These are phyloP conservation scores for Kazachstania sp. DNA, from an alignment of 1,139 yeast genomes.

Conservation along the genomic window DNA sequence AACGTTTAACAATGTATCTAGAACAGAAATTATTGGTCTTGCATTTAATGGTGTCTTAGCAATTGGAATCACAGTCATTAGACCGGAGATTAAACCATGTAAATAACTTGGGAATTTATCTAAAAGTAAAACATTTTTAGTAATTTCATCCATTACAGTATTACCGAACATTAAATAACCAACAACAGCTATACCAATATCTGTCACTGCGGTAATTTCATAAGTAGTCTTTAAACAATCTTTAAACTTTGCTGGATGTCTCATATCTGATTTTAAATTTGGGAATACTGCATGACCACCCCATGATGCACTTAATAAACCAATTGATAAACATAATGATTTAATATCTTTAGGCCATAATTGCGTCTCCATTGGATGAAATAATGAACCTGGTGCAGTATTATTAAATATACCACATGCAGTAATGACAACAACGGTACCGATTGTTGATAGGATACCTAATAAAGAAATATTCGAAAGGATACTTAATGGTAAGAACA, in stretches of 20 bases:
- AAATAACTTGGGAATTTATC: constrained; percentile 66
- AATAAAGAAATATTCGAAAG: constrained; percentile 64
- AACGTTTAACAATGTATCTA: constrained; percentile 40
- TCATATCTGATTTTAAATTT: constrained; percentile 71
- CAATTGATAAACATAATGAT: constrained; percentile 53
- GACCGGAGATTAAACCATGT: constrained; percentile 52
- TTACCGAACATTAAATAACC: constrained; percentile 88
- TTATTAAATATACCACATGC: constrained; percentile 53
- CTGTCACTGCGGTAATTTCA: constrained; percentile 60
- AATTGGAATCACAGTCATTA: constrained; percentile 75
- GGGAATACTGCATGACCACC: constrained; percentile 89
- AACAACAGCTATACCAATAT: constrained; percentile 63
- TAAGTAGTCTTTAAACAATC: constrained; percentile 49
- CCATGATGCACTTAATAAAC: constrained; percentile 80
- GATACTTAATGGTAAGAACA: constrained; percentile 62
- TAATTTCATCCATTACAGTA: constrained; percentile 68
- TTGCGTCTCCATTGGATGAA: constrained; percentile 43
- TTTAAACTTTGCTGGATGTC: constrained; percentile 53
- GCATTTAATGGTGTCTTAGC: constrained; percentile 85
- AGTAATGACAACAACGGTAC: constrained; percentile 50
- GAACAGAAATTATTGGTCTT: constrained; percentile 72
- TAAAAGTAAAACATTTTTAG: constrained; percentile 62
- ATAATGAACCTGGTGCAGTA: constrained; percentile 57
- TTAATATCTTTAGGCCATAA: constrained; percentile 46
- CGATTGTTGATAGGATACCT: constrained; percentile 64